Base-by-base conservation (phyloP, 2,329 filamentous ascomycete genomes). In the Aspergillus awamori region DNA sequence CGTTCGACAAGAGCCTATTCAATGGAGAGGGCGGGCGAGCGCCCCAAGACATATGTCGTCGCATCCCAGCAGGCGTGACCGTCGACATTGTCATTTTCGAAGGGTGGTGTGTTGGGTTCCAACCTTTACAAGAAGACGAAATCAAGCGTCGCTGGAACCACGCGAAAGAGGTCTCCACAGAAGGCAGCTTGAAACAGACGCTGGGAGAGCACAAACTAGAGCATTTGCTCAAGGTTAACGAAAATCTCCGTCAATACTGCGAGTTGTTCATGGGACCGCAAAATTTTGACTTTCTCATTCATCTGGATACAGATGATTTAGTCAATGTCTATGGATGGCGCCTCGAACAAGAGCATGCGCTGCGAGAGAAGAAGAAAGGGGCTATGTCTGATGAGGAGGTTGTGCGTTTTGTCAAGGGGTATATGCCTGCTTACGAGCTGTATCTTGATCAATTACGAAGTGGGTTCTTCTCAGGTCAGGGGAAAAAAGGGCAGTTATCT, bases 401-500 rank as follows among this genome's bases (percentile, higher is more conserved):
- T 4, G 10, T 55, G 2, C n/a, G 15, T 0, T 55, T 55, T 20
- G 53, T 55, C 1, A 17, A 45, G 53, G 53, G 53, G 4, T 55
- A 55, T 24, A 55, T 55, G 39, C 53, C 53, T 3, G 53, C 53
- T 8, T 55, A 55, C n/a, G 53, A 55, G 38, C 39, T 55, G 3
- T 55, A 55, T 22, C 22, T 55, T n/a, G 53, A 55, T 20, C 3
- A 22, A 8, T 3, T 55, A 24, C 53, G 53, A 5, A 8, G 8
- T 6, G 53, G 53, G 7, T 45, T 55, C 8, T 55, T 55, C 15
- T 24, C 28, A 2, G 17, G 26, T 11, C 24, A 20, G 11, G 3
- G 8, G 1, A 22, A 7, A 5, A 24, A 45, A 28, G n/a, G 53
- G 1, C 53, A 55, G 26, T 2, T 43, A 8, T n/a, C 38, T 7